Evolutionary conservation across 257 asterid species (phyloP).

Genomic region (Petrea volubilis): DNA sequence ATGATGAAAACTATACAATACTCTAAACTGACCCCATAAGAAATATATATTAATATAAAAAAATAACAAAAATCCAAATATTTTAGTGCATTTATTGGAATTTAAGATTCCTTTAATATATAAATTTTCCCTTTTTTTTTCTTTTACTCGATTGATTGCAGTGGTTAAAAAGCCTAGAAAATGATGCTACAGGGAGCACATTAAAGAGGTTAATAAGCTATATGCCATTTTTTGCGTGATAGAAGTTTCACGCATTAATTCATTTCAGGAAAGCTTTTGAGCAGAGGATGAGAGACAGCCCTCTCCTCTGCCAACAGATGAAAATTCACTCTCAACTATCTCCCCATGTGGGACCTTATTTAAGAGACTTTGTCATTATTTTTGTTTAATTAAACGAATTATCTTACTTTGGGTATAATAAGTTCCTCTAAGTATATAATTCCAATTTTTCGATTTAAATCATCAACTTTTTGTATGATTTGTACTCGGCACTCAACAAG

Average conservation of each 20-base stretch:
- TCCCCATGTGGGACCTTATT: constrained; percentile 9
- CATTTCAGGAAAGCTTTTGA: neutral
- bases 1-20: too few relatives aligned
- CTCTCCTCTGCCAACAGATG: constrained; percentile 5
- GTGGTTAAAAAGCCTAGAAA: constrained; percentile 10
- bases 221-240: constrained; percentile 39
- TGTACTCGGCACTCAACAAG: too few relatives aligned
- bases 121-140: neutral
- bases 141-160: neutral
- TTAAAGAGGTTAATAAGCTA: constrained; percentile 25
- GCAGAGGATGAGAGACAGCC: constrained; percentile 5
- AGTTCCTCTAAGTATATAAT: neutral
- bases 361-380: neutral
- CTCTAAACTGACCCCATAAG: too few relatives aligned
- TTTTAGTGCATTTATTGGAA: too few relatives aligned
- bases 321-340: constrained; percentile 1
- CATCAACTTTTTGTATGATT: too few relatives aligned
- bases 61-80: too few relatives aligned
- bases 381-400: neutral
- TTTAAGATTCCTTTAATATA: too few relatives aligned
- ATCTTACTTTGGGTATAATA: neutral
- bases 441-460: neutral
- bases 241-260: constrained; percentile 32
- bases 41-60: too few relatives aligned
- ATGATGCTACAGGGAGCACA: constrained; percentile 35